Evolutionary conservation across 805 yeast species (phyloP), one percentile per base, ranked within the genome.

Genomic region (Lipomyces starkeyi): DNA sequence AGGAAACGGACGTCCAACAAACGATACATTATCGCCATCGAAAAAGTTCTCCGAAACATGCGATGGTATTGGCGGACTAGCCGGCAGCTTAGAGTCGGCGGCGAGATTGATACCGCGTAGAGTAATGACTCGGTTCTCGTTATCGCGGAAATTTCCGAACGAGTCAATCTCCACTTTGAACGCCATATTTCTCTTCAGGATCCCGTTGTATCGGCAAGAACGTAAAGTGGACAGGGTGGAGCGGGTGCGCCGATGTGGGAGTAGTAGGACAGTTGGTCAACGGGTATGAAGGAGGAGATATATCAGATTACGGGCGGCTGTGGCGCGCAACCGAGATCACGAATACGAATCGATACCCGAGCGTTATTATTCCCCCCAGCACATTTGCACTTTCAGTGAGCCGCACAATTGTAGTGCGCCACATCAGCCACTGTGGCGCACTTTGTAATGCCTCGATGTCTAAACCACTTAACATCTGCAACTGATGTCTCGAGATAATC

Each of bases 91-190:
- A 71, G 89, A 82, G 43, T 88, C 85, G 0, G 91, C 88, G 71
- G 92, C 97, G 25, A 93, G 76, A 76, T 93, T 93, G 69, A 93
- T 89, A 0, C 98, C 98, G 72, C 89, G 87, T 37, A 93, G 79
- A 13, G 83, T 82, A 13, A 92, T 80, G n/a, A 81, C 80, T 55
- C 95, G 80, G 0, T 91, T 92, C 1, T 83, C 69, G 0, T 73
- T 68, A 69, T 87, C 86, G 2, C 85, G 79, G 76, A 93, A 87
- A 67, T 84, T 63, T 17, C 72, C 72, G 5, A 40, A 40, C 14
- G 63, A 13, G 65, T 69, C 72, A 8, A 69, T 69, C 40, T 63
- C 64, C 27, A 69, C 65, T 9, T 52, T 29, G n/a, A 34, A 69
- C 17, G 37, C 71, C 71, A 68, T 68, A 22, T 29, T 53, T 25